Evolutionary conservation across 208 protist genomes (phyloP).

Genomic region (Crithidia brevicula): DNA sequence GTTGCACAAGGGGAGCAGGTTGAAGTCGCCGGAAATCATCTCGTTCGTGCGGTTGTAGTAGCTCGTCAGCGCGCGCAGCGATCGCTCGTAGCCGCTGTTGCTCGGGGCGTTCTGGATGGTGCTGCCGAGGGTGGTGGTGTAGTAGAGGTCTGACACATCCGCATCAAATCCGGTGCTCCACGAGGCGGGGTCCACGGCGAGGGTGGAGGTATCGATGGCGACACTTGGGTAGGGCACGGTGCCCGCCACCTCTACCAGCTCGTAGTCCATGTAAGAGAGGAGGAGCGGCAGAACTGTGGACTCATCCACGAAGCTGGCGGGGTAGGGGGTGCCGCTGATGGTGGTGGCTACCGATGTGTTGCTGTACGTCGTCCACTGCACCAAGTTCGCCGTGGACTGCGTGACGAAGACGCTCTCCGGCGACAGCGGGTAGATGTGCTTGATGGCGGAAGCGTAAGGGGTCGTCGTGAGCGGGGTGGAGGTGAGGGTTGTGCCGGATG

Average conservation of each 20-base stretch:
- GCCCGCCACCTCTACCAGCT: slow-evolving; percentile 19
- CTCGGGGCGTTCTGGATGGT: slow-evolving; percentile 25
- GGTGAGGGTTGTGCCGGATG: slow-evolving; percentile 12
- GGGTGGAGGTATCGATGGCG: slow-evolving; percentile 12
- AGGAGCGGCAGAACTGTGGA: slow-evolving; percentile 25
- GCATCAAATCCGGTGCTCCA: slow-evolving; percentile 52
- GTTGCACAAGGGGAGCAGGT: slow-evolving; percentile 64
- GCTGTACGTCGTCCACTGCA: slow-evolving; percentile 46
- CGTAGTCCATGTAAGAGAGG: slow-evolving; percentile 38
- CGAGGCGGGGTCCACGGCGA: slow-evolving; percentile 27
- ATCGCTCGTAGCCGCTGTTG: slow-evolving; percentile 13
- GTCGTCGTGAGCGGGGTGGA: slow-evolving; percentile 10
- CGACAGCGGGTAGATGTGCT: slow-evolving; percentile 43
- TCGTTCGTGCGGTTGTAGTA: slow-evolving; percentile 74
- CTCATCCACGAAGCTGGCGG: slow-evolving; percentile 45
- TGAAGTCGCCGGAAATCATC: slow-evolving; percentile 51
- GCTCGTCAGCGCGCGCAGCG: slow-evolving; percentile 23
- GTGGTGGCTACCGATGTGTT: slow-evolving; percentile 29
- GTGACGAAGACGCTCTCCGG: slow-evolving; percentile 58
- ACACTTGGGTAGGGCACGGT: slow-evolving; percentile 32
- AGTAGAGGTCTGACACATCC: slow-evolving; percentile 26
- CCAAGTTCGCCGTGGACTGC: slow-evolving; percentile 14
- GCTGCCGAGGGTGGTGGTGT: background rate
- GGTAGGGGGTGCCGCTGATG: slow-evolving; percentile 48
- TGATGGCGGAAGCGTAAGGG: slow-evolving; percentile 19